These are phyloP conservation scores for Meyerozyma smithsonii DNA, from an alignment of 1,139 yeast species.

Conservation along the genomic window DNA sequence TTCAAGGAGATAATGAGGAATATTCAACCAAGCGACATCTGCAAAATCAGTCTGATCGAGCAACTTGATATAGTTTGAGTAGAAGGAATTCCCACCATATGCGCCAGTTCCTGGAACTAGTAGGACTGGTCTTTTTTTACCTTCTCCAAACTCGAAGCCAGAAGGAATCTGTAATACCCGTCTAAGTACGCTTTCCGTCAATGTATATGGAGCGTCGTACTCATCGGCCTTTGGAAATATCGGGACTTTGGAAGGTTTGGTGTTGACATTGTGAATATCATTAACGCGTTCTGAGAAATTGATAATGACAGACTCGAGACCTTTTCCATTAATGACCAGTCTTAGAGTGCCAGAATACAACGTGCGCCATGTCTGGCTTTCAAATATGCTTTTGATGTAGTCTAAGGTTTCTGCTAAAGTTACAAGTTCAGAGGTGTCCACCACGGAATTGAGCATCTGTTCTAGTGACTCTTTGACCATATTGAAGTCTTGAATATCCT, in stretches of 20 bases:
- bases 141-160: background rate
- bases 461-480: background rate
- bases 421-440: background rate
- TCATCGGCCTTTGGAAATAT: constrained; percentile 6
- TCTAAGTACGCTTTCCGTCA: constrained; percentile 1
- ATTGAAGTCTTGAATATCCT: background rate
- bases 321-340: background rate
- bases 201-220: constrained; percentile 16
- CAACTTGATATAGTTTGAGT: background rate
- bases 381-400: background rate
- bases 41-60: background rate
- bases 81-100: background rate
- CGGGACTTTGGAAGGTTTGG: background rate
- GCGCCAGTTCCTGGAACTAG: background rate
- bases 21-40: background rate
- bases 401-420: background rate
- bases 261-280: background rate
- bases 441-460: background rate
- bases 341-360: background rate
- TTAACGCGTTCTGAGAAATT: background rate
- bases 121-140: background rate
- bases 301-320: background rate
- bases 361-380: background rate
- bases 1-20: background rate
- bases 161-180: background rate